Evolutionary conservation across 2,329 filamentous ascomycete species (phyloP).

Genomic region (Diplodia intermedia): DNA sequence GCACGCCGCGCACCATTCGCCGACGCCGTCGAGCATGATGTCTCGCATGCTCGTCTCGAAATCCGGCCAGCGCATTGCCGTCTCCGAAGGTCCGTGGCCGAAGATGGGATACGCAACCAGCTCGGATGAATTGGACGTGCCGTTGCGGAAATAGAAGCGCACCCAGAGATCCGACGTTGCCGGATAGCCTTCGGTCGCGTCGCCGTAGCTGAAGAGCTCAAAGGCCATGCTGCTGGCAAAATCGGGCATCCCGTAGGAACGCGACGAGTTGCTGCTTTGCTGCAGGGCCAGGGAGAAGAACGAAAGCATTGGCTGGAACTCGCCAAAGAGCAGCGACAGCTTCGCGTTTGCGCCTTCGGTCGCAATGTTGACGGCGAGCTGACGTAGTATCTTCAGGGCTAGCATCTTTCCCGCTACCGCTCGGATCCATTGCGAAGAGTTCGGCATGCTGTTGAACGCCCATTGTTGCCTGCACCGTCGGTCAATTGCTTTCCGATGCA

Average conservation of each 20-base stretch:
- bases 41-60: constrained; percentile 55
- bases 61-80: constrained; percentile 58
- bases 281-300: constrained; percentile 56
- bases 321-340: constrained; percentile 55
- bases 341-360: constrained; percentile 41
- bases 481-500: background rate
- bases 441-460: constrained; percentile 46
- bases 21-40: constrained; percentile 53
- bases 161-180: constrained; percentile 57
- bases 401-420: constrained; percentile 50
- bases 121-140: constrained; percentile 50
- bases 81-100: constrained; percentile 51
- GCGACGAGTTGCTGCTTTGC: background rate
- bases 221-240: constrained; percentile 59
- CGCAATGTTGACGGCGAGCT: constrained; percentile 43
- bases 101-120: constrained; percentile 60
- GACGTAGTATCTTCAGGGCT: constrained; percentile 43
- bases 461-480: constrained; percentile 50
- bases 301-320: constrained; percentile 58
- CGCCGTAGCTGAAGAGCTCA: constrained; percentile 56
- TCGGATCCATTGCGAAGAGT: constrained; percentile 44
- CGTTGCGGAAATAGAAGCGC: constrained; percentile 65
- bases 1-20: constrained; percentile 62
- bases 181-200: constrained; percentile 46
- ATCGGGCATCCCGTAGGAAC: constrained; percentile 54